A percentile compares a stretch with the other conserved stretches of the same genome.
These are phyloP conservation scores for Eucalyptus pauciflora DNA, from an alignment of 345 rosid genomes.

Conservation along the genomic window DNA sequence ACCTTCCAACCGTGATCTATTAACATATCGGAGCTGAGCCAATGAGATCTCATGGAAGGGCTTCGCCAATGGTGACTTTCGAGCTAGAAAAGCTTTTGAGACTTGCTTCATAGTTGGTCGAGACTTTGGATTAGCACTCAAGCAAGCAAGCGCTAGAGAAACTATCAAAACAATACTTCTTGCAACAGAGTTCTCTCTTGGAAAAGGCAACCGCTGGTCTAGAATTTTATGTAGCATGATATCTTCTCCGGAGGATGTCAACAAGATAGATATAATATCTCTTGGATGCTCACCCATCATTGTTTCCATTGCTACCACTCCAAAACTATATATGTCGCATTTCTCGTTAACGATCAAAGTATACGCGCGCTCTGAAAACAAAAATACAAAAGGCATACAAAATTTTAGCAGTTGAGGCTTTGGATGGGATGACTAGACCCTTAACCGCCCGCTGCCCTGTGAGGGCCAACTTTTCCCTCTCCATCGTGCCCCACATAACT, in stretches of 20 bases:
- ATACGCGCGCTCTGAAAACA: constrained; percentile 7
- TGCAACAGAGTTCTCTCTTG: neutral
- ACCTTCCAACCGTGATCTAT: neutral
- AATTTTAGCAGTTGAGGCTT: no score
- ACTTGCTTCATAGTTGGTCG: constrained; percentile 1
- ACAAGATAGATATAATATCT: neutral
- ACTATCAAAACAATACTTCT: neutral
- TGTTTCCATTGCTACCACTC: constrained; percentile 9
- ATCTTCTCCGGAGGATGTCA: neutral
- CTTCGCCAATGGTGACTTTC: neutral
- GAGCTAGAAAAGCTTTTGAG: neutral
- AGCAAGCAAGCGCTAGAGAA: neutral
- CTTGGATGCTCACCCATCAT: constrained; percentile 8
- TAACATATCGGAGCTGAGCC: neutral
- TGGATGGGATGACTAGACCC: no score
- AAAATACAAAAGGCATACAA: no score
- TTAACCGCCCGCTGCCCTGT: no score
- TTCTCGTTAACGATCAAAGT: constrained; percentile 6
- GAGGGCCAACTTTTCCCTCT: neutral
- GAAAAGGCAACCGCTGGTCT: neutral
- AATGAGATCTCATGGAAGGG: neutral
- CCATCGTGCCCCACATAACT: no score
- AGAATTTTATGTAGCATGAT: neutral
- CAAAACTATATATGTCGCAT: constrained; percentile 11
- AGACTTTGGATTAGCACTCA: neutral